These are phyloP conservation scores for Wallacemonas sp. DNA, from an alignment of 208 protist species.

Conservation along the genomic window DNA sequence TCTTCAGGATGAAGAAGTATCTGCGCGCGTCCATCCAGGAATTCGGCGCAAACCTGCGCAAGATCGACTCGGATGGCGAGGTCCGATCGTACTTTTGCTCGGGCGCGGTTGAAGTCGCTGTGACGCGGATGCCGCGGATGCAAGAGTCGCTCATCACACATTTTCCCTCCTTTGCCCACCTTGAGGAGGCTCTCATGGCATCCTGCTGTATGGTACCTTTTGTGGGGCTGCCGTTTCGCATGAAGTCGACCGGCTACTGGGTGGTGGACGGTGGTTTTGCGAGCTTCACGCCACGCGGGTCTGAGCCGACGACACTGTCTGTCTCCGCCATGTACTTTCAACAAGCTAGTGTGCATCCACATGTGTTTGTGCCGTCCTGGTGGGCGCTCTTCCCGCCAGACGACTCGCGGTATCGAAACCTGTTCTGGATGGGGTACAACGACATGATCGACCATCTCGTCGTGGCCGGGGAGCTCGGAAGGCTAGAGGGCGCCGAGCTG, in stretches of 20 bases:
- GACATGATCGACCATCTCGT: slow-evolving; percentile 80
- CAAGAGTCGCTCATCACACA: slow-evolving; percentile 31
- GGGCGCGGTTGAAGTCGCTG: slow-evolving; percentile 69
- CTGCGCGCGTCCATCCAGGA: slow-evolving; percentile 36
- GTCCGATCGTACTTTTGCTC: slow-evolving; percentile 31
- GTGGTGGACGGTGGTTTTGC: slow-evolving; percentile 71
- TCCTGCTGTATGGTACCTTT: slow-evolving; percentile 78
- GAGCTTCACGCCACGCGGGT: slow-evolving; percentile 66
- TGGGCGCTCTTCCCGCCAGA: slow-evolving; percentile 68
- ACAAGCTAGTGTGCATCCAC: slow-evolving; percentile 60
- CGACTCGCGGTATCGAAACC: slow-evolving; percentile 39
- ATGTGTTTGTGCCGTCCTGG: slow-evolving; percentile 70
- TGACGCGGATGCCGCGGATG: slow-evolving; percentile 65
- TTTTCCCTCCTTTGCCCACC: slow-evolving; percentile 48
- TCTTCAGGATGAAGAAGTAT: slow-evolving; percentile 50
- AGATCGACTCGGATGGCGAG: slow-evolving; percentile 36
- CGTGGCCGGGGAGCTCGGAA: slow-evolving; percentile 27
- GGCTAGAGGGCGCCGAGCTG: slow-evolving; percentile 26
- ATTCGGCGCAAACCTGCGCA: slow-evolving; percentile 41
- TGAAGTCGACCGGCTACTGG: slow-evolving; percentile 66
- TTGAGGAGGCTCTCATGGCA: slow-evolving; percentile 58
- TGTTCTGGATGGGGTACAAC: slow-evolving; percentile 84
- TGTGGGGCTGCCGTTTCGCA: slow-evolving; percentile 65
- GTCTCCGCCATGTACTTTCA: slow-evolving; percentile 86
- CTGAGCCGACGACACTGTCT: slow-evolving; percentile 58